These are phyloP conservation scores for Ilyonectria mors-panacis DNA, from an alignment of 2,329 filamentous ascomycete genomes.

Conservation along the genomic window DNA sequence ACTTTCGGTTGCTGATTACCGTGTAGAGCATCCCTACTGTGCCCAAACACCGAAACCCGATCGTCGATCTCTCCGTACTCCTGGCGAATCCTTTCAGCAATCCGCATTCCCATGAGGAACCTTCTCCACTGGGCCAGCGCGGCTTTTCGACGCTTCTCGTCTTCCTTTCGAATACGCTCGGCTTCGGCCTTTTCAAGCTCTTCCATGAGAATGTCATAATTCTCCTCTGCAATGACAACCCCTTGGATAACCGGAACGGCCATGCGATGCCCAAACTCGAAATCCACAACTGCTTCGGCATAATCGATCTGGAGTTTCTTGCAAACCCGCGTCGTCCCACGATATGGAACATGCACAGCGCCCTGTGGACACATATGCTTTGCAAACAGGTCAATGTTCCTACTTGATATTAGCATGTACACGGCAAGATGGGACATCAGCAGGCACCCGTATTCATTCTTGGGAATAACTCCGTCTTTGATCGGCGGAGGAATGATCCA, in stretches of 20 bases:
- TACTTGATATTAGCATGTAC: constrained; percentile 44
- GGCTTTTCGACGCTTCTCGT: constrained; percentile 83
- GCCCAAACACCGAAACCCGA: constrained; percentile 68
- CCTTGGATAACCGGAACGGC: constrained; percentile 93
- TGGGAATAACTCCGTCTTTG: constrained; percentile 86
- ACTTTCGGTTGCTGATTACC: constrained; percentile 41
- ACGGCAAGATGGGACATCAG: not conserved
- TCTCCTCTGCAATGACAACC: constrained; percentile 88
- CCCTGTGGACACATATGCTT: constrained; percentile 92
- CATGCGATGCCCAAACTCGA: constrained; percentile 95
- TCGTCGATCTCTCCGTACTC: constrained; percentile 80
- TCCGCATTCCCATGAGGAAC: constrained; percentile 87
- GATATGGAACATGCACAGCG: constrained; percentile 85
- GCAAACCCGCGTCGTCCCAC: constrained; percentile 84
- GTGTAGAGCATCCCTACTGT: constrained; percentile 52
- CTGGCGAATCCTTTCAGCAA: constrained; percentile 81
- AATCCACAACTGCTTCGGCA: constrained; percentile 94
- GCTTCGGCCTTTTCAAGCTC: constrained; percentile 84
- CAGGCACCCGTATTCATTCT: constrained; percentile 84
- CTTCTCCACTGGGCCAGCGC: constrained; percentile 87
- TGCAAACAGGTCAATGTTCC: constrained; percentile 95
- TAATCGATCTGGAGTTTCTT: constrained; percentile 88
- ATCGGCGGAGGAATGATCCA: constrained; percentile 96
- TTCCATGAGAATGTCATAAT: constrained; percentile 81
- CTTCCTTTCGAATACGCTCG: constrained; percentile 83